Evolutionary conservation across 495 filamentous ascomycete species (phyloP).

Genomic region (Penicillium odoratum): DNA sequence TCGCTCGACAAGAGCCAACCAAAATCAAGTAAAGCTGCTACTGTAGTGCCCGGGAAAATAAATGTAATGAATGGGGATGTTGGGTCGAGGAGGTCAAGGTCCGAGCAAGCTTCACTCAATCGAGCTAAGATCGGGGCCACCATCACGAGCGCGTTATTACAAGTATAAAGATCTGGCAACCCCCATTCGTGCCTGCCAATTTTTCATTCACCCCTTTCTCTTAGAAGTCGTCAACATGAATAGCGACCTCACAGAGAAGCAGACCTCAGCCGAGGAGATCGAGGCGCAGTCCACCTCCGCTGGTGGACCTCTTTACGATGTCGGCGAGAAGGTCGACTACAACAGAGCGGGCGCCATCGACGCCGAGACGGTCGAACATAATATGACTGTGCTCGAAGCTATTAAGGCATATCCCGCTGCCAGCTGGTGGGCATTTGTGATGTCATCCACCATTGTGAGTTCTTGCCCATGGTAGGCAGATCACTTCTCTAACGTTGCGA

Average conservation of each 20-base stretch:
- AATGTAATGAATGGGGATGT: conserved; percentile 16
- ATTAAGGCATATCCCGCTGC: conserved; percentile 49
- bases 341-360: conserved; percentile 48
- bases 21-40: conserved; percentile 29
- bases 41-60: conserved; percentile 21
- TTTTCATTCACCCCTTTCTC: conserved; percentile 29
- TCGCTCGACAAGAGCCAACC: conserved; percentile 19
- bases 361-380: conserved; percentile 45
- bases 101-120: conserved; percentile 34
- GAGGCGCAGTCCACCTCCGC: conserved; percentile 37
- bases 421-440: conserved; percentile 51
- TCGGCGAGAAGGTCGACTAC: conserved; percentile 44
- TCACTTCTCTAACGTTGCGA: conserved; percentile 31
- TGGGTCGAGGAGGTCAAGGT: conserved; percentile 23
- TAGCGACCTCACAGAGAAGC: conserved; percentile 38
- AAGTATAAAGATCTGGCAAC: conserved; percentile 35
- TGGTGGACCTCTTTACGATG: conserved; percentile 40
- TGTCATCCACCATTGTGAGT: conserved; percentile 54
- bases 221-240: conserved; percentile 41
- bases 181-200: conserved; percentile 29
- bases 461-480: conserved; percentile 21
- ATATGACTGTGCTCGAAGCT: conserved; percentile 50
- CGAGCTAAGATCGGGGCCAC: conserved; percentile 23
- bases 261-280: conserved; percentile 36
- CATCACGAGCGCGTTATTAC: conserved; percentile 23